Conservation (phyloP, 306 rosid genomes). For the Cicer arietinum region DNA sequence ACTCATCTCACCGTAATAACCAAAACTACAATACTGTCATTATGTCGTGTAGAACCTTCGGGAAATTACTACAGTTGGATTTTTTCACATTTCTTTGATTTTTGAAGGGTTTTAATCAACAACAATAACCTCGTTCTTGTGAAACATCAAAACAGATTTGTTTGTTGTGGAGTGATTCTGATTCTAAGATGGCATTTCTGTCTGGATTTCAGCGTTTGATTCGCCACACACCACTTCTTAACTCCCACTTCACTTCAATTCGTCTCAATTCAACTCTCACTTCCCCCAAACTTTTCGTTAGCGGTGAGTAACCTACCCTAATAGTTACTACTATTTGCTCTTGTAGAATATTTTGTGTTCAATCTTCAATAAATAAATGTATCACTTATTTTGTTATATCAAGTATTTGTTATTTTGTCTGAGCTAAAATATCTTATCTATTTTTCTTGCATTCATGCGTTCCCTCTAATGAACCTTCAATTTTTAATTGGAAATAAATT, state of each 20-base stretch:
- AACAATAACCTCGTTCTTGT: not conserved
- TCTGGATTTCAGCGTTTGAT: slow-evolving; percentile 55
- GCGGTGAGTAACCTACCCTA: slow-evolving; percentile 52
- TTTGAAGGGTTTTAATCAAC: not conserved
- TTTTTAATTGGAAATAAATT: not conserved
- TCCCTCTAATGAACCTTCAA: not conserved
- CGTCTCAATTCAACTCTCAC: slow-evolving; percentile 83
- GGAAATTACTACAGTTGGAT: no score
- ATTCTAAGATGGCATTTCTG: slow-evolving; percentile 61
- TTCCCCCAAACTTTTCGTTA: slow-evolving; percentile 75
- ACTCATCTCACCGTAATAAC: not conserved
- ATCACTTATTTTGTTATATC: no score
- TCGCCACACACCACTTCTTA: slow-evolving; percentile 50
- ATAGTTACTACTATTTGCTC: not conserved
- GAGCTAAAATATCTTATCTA: not conserved
- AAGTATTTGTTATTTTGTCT: not conserved
- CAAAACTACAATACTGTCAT: not conserved
- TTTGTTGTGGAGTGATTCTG: no score
- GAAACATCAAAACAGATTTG: not conserved
- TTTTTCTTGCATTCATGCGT: not conserved
- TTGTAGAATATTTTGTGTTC: no score
- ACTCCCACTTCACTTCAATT: slow-evolving; percentile 47
- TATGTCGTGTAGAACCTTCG: no score
- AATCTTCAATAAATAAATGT: no score
- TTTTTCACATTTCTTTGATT: no score